phyloP scores from a whole-genome alignment of 805 yeast genomes.

The Candida nemodendra region DNA sequence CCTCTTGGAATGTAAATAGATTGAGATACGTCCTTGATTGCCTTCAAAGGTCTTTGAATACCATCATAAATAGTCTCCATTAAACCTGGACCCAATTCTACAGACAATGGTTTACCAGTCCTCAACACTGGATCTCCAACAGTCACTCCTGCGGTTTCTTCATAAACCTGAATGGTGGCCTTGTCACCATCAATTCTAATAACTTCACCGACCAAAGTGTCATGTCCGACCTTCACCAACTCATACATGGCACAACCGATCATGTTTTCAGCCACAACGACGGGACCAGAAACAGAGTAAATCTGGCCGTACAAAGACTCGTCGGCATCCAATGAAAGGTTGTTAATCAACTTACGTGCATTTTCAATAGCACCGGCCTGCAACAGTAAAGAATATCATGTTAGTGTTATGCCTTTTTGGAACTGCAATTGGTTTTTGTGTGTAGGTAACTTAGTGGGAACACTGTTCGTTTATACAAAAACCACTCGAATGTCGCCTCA shows the following conservation, averaged over 20 bases:
- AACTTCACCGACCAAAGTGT: slow-evolving; percentile 95
- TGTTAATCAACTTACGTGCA: slow-evolving; percentile 91
- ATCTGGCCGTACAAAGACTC: slow-evolving; percentile 86
- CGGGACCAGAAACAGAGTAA: slow-evolving; percentile 97
- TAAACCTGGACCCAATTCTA: slow-evolving; percentile 98
- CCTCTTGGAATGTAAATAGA: slow-evolving; percentile 99
- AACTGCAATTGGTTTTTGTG: no score
- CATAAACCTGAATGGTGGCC: slow-evolving; percentile 98
- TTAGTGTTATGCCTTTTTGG: no score
- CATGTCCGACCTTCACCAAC: slow-evolving; percentile 96
- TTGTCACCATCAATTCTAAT: slow-evolving; percentile 95
- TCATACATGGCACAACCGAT: slow-evolving; percentile 99
- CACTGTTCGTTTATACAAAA: no score
- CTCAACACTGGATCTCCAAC: slow-evolving; percentile 98
- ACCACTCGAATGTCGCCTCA: no score
- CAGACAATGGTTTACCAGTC: slow-evolving; percentile 98
- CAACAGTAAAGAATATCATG: no score
- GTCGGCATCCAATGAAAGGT: slow-evolving; percentile 70
- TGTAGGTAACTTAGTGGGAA: no score
- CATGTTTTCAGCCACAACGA: slow-evolving; percentile 96
- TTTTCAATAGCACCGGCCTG: slow-evolving; percentile 95
- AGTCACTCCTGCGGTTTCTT: slow-evolving; percentile 98
- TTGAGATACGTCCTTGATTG: slow-evolving; percentile 82
- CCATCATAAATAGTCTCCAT: slow-evolving; percentile 99
- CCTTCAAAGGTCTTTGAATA: slow-evolving; percentile 97